Evolutionary conservation across 768 basidiomycete species (phyloP), one percentile per base, ranked within the genome.

Genomic region (Rhizopogon rudus): DNA sequence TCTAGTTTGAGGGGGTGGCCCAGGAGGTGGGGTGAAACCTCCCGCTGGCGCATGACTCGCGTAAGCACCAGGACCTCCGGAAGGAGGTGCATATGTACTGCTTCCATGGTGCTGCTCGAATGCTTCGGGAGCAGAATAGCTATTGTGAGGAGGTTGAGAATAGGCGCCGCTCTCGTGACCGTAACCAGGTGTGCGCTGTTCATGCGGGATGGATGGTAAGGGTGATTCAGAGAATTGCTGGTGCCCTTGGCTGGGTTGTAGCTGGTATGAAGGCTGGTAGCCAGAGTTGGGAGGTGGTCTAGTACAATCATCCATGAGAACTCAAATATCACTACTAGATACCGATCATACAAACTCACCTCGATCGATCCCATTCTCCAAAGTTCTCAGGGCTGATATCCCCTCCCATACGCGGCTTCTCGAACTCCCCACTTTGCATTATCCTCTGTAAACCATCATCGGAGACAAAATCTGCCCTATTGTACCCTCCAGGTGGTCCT

Each of bases 401-500:
- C 3, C 25, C 4, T 25, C 25, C 25, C 25, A 25, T 25, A 25
- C 3, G 25, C 25, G 25, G 31, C 28, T 7, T 16, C 16, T 8
- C 6, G 13, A 68, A 60, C 44, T 46, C 50, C 1, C 68, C 67
- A 1, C 52, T 4, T 3, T 42, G 1, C 44, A 70, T 50, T 61
- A 68, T 60, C 49, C 58, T 57, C 6, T 56, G 17, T 35, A 68
- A 61, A 1, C 68, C 67, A 4, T 44, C 64, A 58, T 68, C 67
- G 44, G 67, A 58, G 49, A 63, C 67, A 44, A 70, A 70, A 61
- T 68, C 67, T n/a, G 44, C 54, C 1, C 58, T 62, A 44, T 56
- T 59, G 16, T 66, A 49, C 5, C 60, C 67, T 4, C 62, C 60
- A 37, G 35, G 35, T 13, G 35, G 35, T 37, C 10, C 64, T 3